Evolutionary conservation across 116 monocot genomes (phyloP).

Genomic region (Trichopus zeylanicus): DNA sequence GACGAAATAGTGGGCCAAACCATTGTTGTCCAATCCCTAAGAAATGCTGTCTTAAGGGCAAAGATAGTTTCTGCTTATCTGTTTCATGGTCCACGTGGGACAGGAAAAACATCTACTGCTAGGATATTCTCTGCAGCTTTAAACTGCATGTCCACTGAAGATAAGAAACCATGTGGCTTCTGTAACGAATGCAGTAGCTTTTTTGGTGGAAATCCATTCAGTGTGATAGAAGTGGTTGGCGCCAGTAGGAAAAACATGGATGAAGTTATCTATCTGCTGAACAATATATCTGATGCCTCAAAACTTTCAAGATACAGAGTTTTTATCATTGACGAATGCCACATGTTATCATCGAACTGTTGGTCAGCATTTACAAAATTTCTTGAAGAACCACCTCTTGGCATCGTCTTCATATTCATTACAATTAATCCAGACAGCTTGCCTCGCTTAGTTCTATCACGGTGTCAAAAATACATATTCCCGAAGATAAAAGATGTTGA

Average conservation of each 20-base stretch:
- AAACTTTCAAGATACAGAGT: slow-evolving; percentile 39
- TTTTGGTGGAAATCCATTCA: slow-evolving; percentile 32
- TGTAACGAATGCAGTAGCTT: slow-evolving; percentile 55
- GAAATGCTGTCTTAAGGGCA: slow-evolving; percentile 44
- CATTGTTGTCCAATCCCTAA: slow-evolving; percentile 72
- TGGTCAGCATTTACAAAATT: slow-evolving; percentile 63
- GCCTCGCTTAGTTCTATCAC: slow-evolving; percentile 59
- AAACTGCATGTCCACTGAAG: slow-evolving; percentile 49
- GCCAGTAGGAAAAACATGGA: slow-evolving; percentile 39
- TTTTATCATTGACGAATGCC: slow-evolving; percentile 64
- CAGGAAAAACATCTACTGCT: slow-evolving; percentile 67
- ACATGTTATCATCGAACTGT: slow-evolving; percentile 50
- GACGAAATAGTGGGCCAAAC: slow-evolving; percentile 68
- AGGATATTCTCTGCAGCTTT: slow-evolving; percentile 67
- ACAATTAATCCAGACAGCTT: slow-evolving; percentile 57
- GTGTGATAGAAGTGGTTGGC: slow-evolving; percentile 50
- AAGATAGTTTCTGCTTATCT: slow-evolving; percentile 72
- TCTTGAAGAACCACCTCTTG: slow-evolving; percentile 57
- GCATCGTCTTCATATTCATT: slow-evolving; percentile 66
- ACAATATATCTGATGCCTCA: slow-evolving; percentile 25
- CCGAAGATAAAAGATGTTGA: slow-evolving; percentile 81
- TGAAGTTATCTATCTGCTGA: slow-evolving; percentile 29
- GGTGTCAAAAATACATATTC: slow-evolving; percentile 75
- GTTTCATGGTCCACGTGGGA: slow-evolving; percentile 80
- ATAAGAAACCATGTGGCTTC: slow-evolving; percentile 57